phyloP scores from a whole-genome alignment of 2,329 filamentous ascomycete species.

The Alternaria longipes region DNA sequence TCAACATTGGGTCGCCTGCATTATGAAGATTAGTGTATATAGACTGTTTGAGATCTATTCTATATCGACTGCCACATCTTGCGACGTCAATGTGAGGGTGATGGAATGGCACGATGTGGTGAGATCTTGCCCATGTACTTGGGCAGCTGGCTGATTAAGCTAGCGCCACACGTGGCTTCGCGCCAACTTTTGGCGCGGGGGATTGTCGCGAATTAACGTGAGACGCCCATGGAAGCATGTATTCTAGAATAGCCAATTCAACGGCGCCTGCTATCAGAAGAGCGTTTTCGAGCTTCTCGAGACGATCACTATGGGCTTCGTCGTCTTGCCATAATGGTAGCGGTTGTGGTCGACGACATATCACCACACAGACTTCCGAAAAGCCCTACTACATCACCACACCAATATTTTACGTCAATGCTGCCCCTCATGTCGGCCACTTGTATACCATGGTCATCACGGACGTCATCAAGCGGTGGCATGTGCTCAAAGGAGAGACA shows the following conservation, averaged over 20 bases:
- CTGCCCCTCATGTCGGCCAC: constrained; percentile 93
- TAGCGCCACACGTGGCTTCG: constrained; percentile 24
- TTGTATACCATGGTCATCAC: constrained; percentile 91
- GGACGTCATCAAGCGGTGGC: constrained; percentile 93
- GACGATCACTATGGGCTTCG: constrained; percentile 35
- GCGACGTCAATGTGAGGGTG: not conserved
- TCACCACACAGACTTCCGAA: constrained; percentile 30
- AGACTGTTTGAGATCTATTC: not conserved
- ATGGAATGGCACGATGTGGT: not conserved
- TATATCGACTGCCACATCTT: not conserved
- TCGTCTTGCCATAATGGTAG: constrained; percentile 31
- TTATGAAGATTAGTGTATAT: not conserved
- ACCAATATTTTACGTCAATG: constrained; percentile 99
- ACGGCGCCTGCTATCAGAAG: constrained; percentile 30
- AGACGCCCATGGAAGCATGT: constrained; percentile 41
- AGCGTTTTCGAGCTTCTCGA: constrained; percentile 22
- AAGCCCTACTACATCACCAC: constrained; percentile 97
- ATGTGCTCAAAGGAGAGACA: constrained; percentile 74
- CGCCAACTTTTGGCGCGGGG: constrained; percentile 28
- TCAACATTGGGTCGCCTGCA: not conserved
- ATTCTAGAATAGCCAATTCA: constrained; percentile 32
- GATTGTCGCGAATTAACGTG: constrained; percentile 23
- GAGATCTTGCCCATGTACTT: not conserved
- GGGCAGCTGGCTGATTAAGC: constrained; percentile 13
- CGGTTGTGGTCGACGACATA: constrained; percentile 26